Conservation (phyloP, 2,329 filamentous ascomycete genomes). For the Metarhizium album region DNA sequence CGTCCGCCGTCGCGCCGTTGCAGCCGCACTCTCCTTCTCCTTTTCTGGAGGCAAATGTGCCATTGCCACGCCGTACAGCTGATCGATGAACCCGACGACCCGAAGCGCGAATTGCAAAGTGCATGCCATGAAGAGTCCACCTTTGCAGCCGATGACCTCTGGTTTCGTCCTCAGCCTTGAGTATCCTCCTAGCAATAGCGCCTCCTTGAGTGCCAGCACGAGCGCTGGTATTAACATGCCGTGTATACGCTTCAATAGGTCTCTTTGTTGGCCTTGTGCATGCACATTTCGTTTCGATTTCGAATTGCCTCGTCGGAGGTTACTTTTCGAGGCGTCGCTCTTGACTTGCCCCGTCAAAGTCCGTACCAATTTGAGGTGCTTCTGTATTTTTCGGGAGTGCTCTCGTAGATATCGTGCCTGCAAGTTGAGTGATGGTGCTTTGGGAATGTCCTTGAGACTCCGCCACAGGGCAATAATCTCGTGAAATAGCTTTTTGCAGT, state of each 20-base stretch:
- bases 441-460: neutral
- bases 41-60: neutral
- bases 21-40: neutral
- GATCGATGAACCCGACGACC: conserved; percentile 1
- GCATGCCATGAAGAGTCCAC: conserved; percentile 6
- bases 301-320: neutral
- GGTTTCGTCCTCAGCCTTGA: neutral
- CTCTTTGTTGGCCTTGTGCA: neutral
- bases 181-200: conserved; percentile 12
- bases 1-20: neutral
- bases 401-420: neutral
- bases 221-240: conserved; percentile 16
- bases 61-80: conserved; percentile 1
- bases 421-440: neutral
- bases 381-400: neutral
- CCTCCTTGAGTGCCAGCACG: conserved; percentile 12
- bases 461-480: neutral
- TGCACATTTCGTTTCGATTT: neutral
- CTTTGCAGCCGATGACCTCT: neutral
- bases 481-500: neutral
- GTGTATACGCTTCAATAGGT: conserved; percentile 7
- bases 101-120: conserved; percentile 5
- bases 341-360: neutral
- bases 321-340: neutral
- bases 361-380: neutral